Evolutionary conservation across 345 rosid genomes (phyloP).

Genomic region (Eucalyptus lansdowneana): DNA sequence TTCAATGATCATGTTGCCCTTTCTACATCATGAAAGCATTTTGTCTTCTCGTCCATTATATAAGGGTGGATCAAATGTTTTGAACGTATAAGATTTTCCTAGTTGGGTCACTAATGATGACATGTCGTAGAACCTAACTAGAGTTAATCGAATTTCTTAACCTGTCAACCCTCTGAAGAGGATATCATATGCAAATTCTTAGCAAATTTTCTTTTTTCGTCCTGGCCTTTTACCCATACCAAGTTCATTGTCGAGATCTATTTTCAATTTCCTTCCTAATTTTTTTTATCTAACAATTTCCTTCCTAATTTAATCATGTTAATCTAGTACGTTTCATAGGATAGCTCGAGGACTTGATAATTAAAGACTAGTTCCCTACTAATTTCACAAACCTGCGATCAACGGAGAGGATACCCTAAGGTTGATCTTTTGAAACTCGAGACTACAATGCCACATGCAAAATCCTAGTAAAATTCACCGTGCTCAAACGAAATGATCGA

Average conservation of each 20-base stretch:
- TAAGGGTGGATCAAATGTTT: too few species aligned
- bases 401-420: rapidly evolving
- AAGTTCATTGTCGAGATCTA: too few species aligned
- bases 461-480: rapidly evolving
- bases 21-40: too few species aligned
- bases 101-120: too few species aligned
- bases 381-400: rapidly evolving
- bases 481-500: rapidly evolving
- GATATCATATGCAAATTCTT: neutral
- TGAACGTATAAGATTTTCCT: too few species aligned
- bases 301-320: neutral
- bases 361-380: neutral
- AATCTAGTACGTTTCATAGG: rapidly evolving
- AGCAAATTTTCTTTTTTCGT: too few species aligned
- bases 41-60: too few species aligned
- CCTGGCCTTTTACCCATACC: rapidly evolving
- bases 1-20: too few species aligned
- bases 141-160: neutral
- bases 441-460: rapidly evolving
- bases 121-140: rapidly evolving
- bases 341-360: rapidly evolving
- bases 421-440: neutral
- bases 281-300: too few species aligned
- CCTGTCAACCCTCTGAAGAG: rapidly evolving
- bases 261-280: neutral